A percentile compares a stretch with the other conserved stretches of the same genome.
Evolutionary conservation across 2,329 filamentous ascomycete genomes (phyloP).

Genomic region (Fusarium lateritium): DNA sequence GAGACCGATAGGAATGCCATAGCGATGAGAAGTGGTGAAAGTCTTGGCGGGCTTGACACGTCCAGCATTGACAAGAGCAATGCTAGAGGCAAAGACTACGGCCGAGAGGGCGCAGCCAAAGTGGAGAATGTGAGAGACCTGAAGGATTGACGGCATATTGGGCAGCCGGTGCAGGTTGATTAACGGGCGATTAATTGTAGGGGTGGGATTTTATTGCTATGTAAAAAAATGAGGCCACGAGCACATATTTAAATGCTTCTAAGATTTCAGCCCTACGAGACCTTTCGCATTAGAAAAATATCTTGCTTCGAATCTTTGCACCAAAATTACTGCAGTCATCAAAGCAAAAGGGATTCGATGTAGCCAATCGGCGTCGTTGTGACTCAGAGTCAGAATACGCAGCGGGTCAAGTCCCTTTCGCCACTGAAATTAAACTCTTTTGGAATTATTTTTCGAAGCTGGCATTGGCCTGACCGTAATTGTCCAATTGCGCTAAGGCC

Average conservation of each 20-base stretch:
- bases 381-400: constrained; percentile 14
- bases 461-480: constrained; percentile 21
- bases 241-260: constrained; percentile 15
- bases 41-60: background rate
- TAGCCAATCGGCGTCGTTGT: constrained; percentile 19
- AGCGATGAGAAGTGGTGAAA: background rate
- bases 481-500: background rate
- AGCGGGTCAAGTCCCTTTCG: background rate
- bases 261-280: constrained; percentile 15
- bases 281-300: background rate
- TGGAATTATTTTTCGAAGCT: background rate
- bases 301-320: background rate
- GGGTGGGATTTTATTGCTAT: background rate
- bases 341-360: constrained; percentile 10
- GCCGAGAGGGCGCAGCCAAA: constrained; percentile 17
- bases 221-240: no score
- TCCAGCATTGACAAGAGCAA: constrained; percentile 2
- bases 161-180: constrained; percentile 3
- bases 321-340: background rate
- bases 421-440: constrained; percentile 10
- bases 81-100: background rate
- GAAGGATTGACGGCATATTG: constrained; percentile 22
- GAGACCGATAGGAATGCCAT: background rate
- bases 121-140: constrained; percentile 29
- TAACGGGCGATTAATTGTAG: background rate